Base-by-base conservation (phyloP, 2,329 filamentous ascomycete species). In the Colletotrichum trifolii region DNA sequence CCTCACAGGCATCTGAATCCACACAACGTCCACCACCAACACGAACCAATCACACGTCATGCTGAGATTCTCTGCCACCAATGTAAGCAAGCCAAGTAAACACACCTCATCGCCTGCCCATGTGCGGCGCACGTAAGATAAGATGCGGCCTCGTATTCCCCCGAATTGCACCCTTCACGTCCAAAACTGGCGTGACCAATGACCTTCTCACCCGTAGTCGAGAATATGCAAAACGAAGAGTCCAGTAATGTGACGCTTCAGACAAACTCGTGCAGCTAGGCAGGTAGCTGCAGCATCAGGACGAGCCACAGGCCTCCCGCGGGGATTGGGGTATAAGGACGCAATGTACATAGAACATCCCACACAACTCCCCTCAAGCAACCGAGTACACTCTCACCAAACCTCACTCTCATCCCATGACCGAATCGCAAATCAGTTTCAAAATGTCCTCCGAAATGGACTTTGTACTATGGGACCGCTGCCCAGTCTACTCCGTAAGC, bases 401-500 rank as follows among this genome's bases (percentile, higher is more conserved):
- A 25, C 25, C 25, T 25, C 25, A 25, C 25, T 25, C 25, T 25
- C 25, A 25, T 25, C 25, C 25, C 25, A 25, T 25, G 25, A 25
- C 25, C 25, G 11, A 43, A 43, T 15, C 40, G 34, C 54, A 39
- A 33, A 34, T 39, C 15, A 9, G n/a, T 35, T 17, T 49, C 36
- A 50, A 3, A 11, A 17, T 35, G 45, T 2, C 6, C 39, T 7
- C 48, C 40, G 68, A 17, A 25, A 78, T 78, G 75, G 75, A 77
- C 58, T 43, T 70, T 64, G 63, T 25, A 70, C 46, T 49, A 52
- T 55, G 64, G 68, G 75, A 79, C 60, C 73, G 77, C 54, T 80
- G 78, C 70, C 81, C 81, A 4, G 74, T 76, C 66, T 84, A 83
- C 70, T 76, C 81, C 58, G 81, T 83, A 73, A 57, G 80, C 43